Evolutionary conservation across 192 early-diverging fungal species (phyloP).

Genomic region (Linnemannia zychae): DNA sequence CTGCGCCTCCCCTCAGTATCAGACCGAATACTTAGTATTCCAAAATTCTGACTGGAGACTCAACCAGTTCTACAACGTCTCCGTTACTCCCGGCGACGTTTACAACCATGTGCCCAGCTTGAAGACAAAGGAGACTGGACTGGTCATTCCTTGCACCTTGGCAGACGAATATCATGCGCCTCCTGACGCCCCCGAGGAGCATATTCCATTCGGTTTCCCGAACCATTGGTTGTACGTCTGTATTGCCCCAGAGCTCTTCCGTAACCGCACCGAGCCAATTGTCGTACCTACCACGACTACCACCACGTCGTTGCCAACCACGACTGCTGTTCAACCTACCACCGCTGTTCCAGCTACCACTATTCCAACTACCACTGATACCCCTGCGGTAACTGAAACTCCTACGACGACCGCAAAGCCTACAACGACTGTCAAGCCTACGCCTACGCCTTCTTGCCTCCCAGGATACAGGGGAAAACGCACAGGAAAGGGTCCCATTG

Average conservation of each 20-base stretch:
- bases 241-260: background rate
- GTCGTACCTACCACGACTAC: background rate
- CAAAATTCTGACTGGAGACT: background rate
- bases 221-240: constrained; percentile 11
- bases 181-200: background rate
- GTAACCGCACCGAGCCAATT: background rate
- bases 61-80: constrained; percentile 15
- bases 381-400: background rate
- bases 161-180: constrained; percentile 7
- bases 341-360: too few relatives aligned
- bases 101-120: background rate
- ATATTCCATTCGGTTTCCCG: background rate
- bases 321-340: background rate
- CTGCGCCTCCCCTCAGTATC: background rate
- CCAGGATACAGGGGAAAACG: constrained; percentile 1
- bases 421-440: background rate
- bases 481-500: background rate
- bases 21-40: background rate
- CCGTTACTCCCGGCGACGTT: background rate
- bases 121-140: constrained; percentile 2
- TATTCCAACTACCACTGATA: background rate
- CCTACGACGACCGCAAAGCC: background rate
- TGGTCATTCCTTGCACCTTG: constrained; percentile 1
- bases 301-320: background rate
- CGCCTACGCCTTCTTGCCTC: background rate